A percentile compares a stretch with the other conserved stretches of the same genome.
Evolutionary conservation across 2,329 filamentous ascomycete genomes (phyloP).

Genomic region (Monilinia fructicola): DNA sequence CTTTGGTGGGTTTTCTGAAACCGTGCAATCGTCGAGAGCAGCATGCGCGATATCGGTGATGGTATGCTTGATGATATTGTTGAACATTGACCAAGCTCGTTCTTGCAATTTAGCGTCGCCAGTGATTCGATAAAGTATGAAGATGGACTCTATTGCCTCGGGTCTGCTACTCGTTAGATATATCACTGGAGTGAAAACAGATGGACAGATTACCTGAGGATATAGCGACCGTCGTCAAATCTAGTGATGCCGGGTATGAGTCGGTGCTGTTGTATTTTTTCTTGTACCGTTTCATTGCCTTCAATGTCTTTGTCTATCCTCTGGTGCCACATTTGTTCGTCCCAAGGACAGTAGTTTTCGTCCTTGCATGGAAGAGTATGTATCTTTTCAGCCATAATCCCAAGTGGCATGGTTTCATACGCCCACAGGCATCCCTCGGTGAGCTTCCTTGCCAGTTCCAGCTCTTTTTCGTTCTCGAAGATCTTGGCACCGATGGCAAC

Average conservation of each 20-base stretch:
- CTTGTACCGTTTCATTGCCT: slow-evolving; percentile 14
- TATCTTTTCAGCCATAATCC: slow-evolving; percentile 60
- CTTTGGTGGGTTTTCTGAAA: slow-evolving; percentile 28
- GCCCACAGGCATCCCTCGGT: slow-evolving; percentile 63
- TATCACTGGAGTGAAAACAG: not conserved
- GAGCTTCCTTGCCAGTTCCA: slow-evolving; percentile 56
- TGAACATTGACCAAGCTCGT: slow-evolving; percentile 50
- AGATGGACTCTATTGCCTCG: slow-evolving; percentile 67
- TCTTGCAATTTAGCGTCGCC: slow-evolving; percentile 42
- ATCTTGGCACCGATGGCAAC: slow-evolving; percentile 66
- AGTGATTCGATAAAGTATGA: slow-evolving; percentile 52
- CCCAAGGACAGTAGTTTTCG: slow-evolving; percentile 30
- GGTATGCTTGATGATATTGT: slow-evolving; percentile 46
- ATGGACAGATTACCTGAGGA: slow-evolving; percentile 30
- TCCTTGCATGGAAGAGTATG: slow-evolving; percentile 42
- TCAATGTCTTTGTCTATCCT: slow-evolving; percentile 18
- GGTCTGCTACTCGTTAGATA: slow-evolving; percentile 43
- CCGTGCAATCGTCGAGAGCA: slow-evolving; percentile 44
- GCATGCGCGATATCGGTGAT: slow-evolving; percentile 47
- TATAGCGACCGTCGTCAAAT: slow-evolving; percentile 25
- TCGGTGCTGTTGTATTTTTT: slow-evolving; percentile 23
- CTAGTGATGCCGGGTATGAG: slow-evolving; percentile 26
- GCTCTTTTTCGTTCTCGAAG: slow-evolving; percentile 52
- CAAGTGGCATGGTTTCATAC: slow-evolving; percentile 56
- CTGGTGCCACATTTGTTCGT: slow-evolving; percentile 25